Conservation (phyloP, 371 early-diverging fungal species). For the Syncephalastrum sp. region DNA sequence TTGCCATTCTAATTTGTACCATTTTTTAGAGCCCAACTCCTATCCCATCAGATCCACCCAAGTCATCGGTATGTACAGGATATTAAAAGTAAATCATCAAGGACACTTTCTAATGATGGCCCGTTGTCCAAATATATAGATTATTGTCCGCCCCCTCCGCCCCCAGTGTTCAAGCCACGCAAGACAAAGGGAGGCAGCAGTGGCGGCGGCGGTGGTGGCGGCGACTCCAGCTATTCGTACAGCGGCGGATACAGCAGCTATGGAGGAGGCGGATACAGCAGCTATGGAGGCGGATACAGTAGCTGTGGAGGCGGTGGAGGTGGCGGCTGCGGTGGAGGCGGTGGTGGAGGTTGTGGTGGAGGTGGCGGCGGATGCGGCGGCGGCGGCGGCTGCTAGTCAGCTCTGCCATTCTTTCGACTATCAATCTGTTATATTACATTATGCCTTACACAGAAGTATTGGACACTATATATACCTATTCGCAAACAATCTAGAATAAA, state of each 20-base stretch:
- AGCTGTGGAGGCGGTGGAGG: slow-evolving; percentile 2
- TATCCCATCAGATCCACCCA: no score
- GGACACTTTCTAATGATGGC: background rate
- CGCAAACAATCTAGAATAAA: no score
- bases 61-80: background rate
- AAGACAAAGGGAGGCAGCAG: no score
- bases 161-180: background rate
- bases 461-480: no score
- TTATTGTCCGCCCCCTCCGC: background rate
- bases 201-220: background rate
- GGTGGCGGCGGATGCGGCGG: slow-evolving; percentile 4
- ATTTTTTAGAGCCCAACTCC: no score
- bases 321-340: background rate
- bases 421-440: no score
- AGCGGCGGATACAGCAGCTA: no score
- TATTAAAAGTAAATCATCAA: background rate
- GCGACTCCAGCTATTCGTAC: background rate
- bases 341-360: background rate
- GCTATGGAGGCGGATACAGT: background rate
- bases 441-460: no score
- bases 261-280: background rate
- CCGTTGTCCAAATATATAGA: no score
- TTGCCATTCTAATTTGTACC: no score
- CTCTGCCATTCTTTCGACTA: no score
- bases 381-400: background rate